phyloP scores from a whole-genome alignment of 2,329 filamentous ascomycete genomes.

The Ophiostoma fasciatum region DNA sequence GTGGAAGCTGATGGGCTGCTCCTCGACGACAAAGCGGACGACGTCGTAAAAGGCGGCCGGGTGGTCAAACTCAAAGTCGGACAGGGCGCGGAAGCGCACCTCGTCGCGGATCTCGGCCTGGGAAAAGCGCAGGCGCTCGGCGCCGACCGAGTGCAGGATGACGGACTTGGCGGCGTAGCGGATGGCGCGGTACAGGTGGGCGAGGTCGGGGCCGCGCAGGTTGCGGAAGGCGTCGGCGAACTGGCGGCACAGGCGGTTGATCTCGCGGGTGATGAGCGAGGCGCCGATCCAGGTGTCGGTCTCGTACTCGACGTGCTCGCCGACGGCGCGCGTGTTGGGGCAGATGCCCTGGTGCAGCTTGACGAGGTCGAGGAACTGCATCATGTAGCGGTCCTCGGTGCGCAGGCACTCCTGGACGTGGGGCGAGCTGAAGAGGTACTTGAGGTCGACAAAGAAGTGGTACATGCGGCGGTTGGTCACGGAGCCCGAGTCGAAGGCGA shows the following conservation, averaged over 20 bases:
- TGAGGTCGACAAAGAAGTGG: constrained; percentile 91
- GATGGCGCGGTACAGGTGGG: constrained; percentile 55
- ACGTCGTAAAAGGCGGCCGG: constrained; percentile 43
- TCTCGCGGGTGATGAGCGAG: constrained; percentile 83
- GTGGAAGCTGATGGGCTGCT: constrained; percentile 89
- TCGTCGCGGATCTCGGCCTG: constrained; percentile 81
- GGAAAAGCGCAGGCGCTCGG: constrained; percentile 74
- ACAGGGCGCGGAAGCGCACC: constrained; percentile 63
- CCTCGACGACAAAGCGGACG: constrained; percentile 77
- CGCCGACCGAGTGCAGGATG: constrained; percentile 78
- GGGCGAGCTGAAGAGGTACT: constrained; percentile 76
- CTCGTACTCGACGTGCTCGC: constrained; percentile 96
- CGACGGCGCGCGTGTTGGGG: constrained; percentile 79
- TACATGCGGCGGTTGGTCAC: constrained; percentile 93
- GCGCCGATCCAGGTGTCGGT: constrained; percentile 97
- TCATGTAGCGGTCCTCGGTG: constrained; percentile 69
- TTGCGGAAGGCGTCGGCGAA: constrained; percentile 76
- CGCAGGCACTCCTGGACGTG: constrained; percentile 79
- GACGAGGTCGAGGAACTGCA: constrained; percentile 90
- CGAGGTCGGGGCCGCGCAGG: constrained; percentile 46
- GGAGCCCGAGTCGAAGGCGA: constrained; percentile 87
- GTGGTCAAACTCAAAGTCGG: constrained; percentile 67
- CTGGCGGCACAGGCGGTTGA: constrained; percentile 81
- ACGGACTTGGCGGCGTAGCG: constrained; percentile 64
- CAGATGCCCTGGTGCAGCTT: constrained; percentile 96